Percentiles rank a stretch among this genome's conserved stretches.
Evolutionary conservation across 176 grass and related monocot species (phyloP).

Genomic region (Musa acuminata): DNA sequence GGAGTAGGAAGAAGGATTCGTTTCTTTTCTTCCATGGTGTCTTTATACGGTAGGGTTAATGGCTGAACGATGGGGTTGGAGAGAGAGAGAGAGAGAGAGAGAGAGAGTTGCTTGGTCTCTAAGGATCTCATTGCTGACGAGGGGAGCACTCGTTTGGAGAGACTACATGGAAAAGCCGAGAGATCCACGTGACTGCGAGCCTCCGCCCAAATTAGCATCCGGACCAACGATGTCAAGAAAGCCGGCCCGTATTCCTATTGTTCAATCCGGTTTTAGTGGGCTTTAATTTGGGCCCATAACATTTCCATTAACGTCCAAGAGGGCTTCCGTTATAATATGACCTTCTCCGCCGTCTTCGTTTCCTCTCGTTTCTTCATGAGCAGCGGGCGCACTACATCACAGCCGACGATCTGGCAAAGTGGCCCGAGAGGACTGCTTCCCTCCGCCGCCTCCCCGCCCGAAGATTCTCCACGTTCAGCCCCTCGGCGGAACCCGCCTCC

Average conservation of each 20-base stretch:
- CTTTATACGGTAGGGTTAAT: conserved; percentile 11
- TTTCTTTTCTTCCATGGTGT: neutral
- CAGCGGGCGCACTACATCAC: neutral
- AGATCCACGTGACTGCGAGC: too few relatives aligned
- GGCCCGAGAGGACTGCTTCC: neutral
- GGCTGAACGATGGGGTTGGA: neutral
- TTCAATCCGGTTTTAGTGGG: too few relatives aligned
- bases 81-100: too few relatives aligned
- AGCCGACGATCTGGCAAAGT: conserved; percentile 14
- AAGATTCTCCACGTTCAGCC: neutral
- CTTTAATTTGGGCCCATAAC: too few relatives aligned
- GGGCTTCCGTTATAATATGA: too few relatives aligned
- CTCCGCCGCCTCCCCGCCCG: neutral
- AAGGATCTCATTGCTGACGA: conserved; percentile 35
- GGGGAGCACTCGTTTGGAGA: neutral
- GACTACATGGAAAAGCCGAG: conserved; percentile 2
- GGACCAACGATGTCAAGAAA: too few relatives aligned
- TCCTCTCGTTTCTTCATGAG: neutral
- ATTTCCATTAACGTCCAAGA: too few relatives aligned
- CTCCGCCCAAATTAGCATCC: too few relatives aligned
- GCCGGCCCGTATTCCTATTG: too few relatives aligned
- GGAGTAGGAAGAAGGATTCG: neutral
- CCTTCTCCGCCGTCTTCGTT: too few relatives aligned
- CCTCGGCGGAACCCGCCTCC: neutral
- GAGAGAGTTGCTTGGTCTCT: conserved; percentile 26